Evolutionary conservation across 306 rosid species (phyloP).

Genomic region (Ormosia semicastrata): DNA sequence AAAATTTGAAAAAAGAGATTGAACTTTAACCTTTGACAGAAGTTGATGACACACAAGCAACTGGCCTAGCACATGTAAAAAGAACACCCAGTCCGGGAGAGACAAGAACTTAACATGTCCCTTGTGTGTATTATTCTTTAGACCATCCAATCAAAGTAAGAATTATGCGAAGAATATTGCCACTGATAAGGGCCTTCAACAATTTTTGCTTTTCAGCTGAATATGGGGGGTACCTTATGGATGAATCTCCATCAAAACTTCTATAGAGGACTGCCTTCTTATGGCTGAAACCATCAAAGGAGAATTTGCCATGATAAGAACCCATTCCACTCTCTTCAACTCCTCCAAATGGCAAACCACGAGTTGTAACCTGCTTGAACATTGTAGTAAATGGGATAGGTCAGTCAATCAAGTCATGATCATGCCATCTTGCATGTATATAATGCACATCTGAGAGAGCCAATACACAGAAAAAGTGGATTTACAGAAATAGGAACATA

Average conservation of each 20-base stretch:
- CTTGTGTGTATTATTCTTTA: background rate
- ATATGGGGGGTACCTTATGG: conserved; percentile 59
- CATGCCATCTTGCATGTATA: background rate
- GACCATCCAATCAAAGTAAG: conserved; percentile 46
- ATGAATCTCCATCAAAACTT: conserved; percentile 42
- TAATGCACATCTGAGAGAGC: background rate
- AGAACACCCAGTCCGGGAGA: background rate
- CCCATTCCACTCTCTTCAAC: conserved; percentile 76
- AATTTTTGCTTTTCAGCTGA: conserved; percentile 44
- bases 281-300: conserved; percentile 63
- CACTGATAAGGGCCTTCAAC: conserved; percentile 42
- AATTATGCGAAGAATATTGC: conserved; percentile 38
- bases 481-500: background rate
- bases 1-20: no score
- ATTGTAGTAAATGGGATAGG: background rate
- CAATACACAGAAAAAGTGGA: background rate
- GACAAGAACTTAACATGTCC: background rate
- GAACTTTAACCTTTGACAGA: background rate
- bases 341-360: conserved; percentile 63
- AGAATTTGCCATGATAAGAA: conserved; percentile 57
- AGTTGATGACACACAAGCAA: background rate
- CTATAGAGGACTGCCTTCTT: conserved; percentile 58
- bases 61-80: background rate
- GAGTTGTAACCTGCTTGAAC: conserved; percentile 35
- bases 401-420: background rate